Conservation (phyloP, 164 flowering plant species). For the Euptelea pleiosperma region DNA sequence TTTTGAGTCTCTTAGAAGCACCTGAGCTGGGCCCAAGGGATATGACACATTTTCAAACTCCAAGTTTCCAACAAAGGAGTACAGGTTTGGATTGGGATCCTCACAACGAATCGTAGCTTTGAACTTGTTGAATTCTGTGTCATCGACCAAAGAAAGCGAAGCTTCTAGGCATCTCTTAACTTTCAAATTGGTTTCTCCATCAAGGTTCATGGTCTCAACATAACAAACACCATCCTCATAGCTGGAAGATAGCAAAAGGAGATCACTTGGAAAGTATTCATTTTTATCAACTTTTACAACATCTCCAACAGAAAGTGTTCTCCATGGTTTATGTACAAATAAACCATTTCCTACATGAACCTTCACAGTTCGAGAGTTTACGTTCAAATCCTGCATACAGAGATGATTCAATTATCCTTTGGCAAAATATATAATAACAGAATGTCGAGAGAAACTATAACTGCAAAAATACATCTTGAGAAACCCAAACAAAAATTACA, state of each 20-base stretch:
- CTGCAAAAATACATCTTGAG: not conserved
- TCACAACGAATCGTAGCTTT: constrained; percentile 59
- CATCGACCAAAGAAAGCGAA: constrained; percentile 47
- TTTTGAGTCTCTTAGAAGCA: constrained; percentile 73
- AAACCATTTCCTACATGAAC: constrained; percentile 49
- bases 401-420: not conserved
- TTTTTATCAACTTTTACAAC: constrained; percentile 64
- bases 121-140: constrained; percentile 41
- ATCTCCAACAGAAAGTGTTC: constrained; percentile 58
- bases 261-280: constrained; percentile 74
- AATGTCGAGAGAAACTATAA: no score
- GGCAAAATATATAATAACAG: not conserved
- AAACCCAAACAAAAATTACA: not conserved
- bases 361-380: constrained; percentile 42
- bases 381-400: constrained; percentile 45
- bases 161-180: constrained; percentile 55
- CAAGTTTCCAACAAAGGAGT: constrained; percentile 62
- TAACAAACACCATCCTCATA: constrained; percentile 73
- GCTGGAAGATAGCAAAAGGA: constrained; percentile 63
- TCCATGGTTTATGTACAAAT: constrained; percentile 50
- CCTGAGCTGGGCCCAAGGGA: constrained; percentile 55
- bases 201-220: constrained; percentile 80
- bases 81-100: constrained; percentile 77
- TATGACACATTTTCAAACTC: constrained; percentile 39
- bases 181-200: constrained; percentile 80